Percentiles rank a stretch among this genome's conserved stretches.
phyloP scores from a whole-genome alignment of 2,329 filamentous ascomycete genomes.

The Stromatinia cepivora region DNA sequence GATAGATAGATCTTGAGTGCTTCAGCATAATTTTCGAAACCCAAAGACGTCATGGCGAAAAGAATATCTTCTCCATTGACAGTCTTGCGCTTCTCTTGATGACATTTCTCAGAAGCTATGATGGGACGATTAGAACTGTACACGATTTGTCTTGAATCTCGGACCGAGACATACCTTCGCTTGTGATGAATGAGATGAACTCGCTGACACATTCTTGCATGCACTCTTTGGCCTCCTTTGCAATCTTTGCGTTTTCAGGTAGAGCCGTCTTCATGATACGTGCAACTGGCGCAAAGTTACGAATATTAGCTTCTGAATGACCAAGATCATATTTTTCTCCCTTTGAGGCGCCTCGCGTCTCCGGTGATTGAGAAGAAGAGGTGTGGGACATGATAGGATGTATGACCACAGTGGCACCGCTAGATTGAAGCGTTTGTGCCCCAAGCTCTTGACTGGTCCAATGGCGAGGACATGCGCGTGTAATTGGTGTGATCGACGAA shows the following conservation, averaged over 20 bases:
- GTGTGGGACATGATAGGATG: constrained; percentile 58
- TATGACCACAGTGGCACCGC: constrained; percentile 38
- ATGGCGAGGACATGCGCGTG: constrained; percentile 36
- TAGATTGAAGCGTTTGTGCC: constrained; percentile 38
- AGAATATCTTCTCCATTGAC: constrained; percentile 98
- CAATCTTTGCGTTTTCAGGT: constrained; percentile 97
- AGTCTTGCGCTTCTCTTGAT: constrained; percentile 98
- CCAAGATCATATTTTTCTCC: constrained; percentile 36
- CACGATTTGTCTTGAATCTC: constrained; percentile 22
- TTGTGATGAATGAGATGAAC: constrained; percentile 99
- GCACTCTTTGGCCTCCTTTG: constrained; percentile 98
- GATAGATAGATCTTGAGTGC: constrained; percentile 97
- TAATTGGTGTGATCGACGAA: constrained; percentile 50
- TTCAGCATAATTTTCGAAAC: constrained; percentile 98
- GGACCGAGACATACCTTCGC: constrained; percentile 71
- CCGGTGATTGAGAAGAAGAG: constrained; percentile 52
- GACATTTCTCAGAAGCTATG: constrained; percentile 95
- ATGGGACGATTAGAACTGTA: constrained; percentile 31
- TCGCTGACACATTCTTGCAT: constrained; percentile 99
- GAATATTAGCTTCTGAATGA: constrained; percentile 81
- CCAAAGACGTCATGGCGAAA: constrained; percentile 97
- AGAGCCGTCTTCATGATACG: constrained; percentile 98
- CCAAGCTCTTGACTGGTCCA: constrained; percentile 40
- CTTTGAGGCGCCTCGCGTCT: constrained; percentile 49
- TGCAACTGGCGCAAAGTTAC: constrained; percentile 92